phyloP scores from a whole-genome alignment of 495 filamentous ascomycete species.

The Glonium stellatum region DNA sequence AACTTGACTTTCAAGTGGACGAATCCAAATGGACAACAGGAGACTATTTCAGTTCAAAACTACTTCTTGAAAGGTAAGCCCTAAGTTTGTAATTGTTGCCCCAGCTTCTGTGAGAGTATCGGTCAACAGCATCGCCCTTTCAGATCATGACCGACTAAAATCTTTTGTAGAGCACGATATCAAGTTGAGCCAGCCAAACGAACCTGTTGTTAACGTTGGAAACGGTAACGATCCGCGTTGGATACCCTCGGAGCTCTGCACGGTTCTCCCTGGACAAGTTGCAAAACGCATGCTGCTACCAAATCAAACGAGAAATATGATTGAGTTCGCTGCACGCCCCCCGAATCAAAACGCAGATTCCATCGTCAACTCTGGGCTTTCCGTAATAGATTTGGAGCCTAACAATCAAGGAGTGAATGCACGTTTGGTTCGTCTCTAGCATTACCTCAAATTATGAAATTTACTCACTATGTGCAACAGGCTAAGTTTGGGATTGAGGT shows the following conservation, averaged over 20 bases:
- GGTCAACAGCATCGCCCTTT: no score
- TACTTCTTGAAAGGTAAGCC: constrained; percentile 29
- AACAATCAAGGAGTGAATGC: constrained; percentile 1
- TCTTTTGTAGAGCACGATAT: constrained; percentile 42
- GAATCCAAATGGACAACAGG: constrained; percentile 15
- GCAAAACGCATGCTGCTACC: constrained; percentile 48
- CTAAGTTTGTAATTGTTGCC: background rate
- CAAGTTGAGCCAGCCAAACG: constrained; percentile 29
- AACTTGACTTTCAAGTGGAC: constrained; percentile 9
- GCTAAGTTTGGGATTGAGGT: constrained; percentile 51
- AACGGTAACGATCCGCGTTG: constrained; percentile 52
- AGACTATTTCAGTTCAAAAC: constrained; percentile 14
- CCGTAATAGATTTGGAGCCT: constrained; percentile 40
- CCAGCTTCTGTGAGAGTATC: no score
- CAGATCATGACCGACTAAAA: background rate
- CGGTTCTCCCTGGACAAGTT: constrained; percentile 59
- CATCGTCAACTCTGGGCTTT: constrained; percentile 51
- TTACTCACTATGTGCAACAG: constrained; percentile 24
- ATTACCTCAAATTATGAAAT: constrained; percentile 26
- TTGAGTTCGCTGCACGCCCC: constrained; percentile 59
- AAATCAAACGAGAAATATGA: constrained; percentile 57
- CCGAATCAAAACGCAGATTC: constrained; percentile 60
- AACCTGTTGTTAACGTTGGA: constrained; percentile 69
- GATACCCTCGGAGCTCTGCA: constrained; percentile 59
- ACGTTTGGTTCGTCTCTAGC: constrained; percentile 3